Base-by-base conservation (phyloP, 1,284 basidiomycete genomes). In the Pterula multifida region DNA sequence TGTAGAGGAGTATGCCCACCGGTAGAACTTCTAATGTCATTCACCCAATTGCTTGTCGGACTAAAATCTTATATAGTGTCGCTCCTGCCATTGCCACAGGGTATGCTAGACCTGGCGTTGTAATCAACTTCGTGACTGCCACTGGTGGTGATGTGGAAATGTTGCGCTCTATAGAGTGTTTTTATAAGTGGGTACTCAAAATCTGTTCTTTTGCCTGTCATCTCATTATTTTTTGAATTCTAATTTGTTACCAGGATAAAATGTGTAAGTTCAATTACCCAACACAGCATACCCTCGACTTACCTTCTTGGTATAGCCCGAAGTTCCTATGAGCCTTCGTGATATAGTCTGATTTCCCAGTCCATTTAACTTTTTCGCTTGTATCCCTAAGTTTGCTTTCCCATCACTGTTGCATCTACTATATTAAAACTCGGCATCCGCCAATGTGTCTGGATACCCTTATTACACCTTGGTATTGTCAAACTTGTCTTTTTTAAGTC, bases 121-220 rank as follows among this genome's bases (percentile, higher is more conserved):
- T 96, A 54, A 78, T 96, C 61, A 95, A 94, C 63, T 94, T 96
- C 60, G 93, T 97, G 53, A 96, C 94, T 52, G 93, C 93, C 44
- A 92, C 91, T 1, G 93, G 93, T 28, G 93, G 93, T 45, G 93
- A 97, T 63, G 91, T 97, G 47, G 93, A 97, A 71, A 96, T 96
- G 93, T 72, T 97, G 56, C 80, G 93, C 61, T 92, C 89, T 58
- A 94, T 96, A 71, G 93, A 97, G 72, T 95, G 92, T 75, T 92
- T 91, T 68, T 94, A 93, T 75, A 90, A 92, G 78, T 93, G 58
- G 57, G 58, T 48, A n/a, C 3, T 47, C 50, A 9, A 35, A 54
- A 54, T 55, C 63, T 61, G 21, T 36, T 44, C 26, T 53, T 50
- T 46, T 45, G 26, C 42, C 36, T 24, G 32, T 39, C 42, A 36